Evolutionary conservation across 1,284 basidiomycete species (phyloP), one percentile per base, ranked within the genome.

Genomic region (Ceratorhiza oryzae-sativae): DNA sequence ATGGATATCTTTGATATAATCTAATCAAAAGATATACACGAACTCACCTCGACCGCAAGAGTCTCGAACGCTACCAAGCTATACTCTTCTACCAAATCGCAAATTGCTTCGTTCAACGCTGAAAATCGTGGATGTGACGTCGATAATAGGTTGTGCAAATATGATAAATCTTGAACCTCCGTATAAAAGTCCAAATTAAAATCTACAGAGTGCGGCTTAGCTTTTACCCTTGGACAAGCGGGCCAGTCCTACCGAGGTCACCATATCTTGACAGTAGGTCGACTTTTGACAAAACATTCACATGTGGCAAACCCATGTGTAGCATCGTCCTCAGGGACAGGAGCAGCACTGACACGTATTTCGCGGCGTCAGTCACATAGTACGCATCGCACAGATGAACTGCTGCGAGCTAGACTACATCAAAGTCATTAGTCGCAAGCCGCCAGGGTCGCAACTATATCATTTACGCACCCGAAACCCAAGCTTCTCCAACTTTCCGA

Each of bases 141-240:
- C 9, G 88, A 87, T 20, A 98, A 87, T 0, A 88, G 83, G 72
- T 90, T 91, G 75, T 93, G 87, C 5, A 99, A 87, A 80, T 98
- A 92, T 0, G 91, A 90, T 0, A 99, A 84, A 79, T 99, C 96
- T 81, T 98, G 95, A 0, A 97, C 97, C 80, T 99, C 94, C 48
- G 97, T 98, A 80, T 99, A 99, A 80, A 94, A 99, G 76, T 97
- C 94, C 49, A 99, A 88, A 78, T 97, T 97, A 84, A 99, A 98
- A 45, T 95, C 95, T 97, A 76, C 3, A 56, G 25, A 59, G 30
- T 2, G 3, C n/a, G 72, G 23, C 6, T 51, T 60, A 51, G 63
- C 61, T 45, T 27, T 30, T 41, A 3, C 12, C 23, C 18, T 23
- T 1, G n/a, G 13, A 18, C 13, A 60, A 73, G 53, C 39, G 20